These are phyloP conservation scores for Apiotrichum laibachii DNA, from an alignment of 1,284 basidiomycete species.

Conservation along the genomic window DNA sequence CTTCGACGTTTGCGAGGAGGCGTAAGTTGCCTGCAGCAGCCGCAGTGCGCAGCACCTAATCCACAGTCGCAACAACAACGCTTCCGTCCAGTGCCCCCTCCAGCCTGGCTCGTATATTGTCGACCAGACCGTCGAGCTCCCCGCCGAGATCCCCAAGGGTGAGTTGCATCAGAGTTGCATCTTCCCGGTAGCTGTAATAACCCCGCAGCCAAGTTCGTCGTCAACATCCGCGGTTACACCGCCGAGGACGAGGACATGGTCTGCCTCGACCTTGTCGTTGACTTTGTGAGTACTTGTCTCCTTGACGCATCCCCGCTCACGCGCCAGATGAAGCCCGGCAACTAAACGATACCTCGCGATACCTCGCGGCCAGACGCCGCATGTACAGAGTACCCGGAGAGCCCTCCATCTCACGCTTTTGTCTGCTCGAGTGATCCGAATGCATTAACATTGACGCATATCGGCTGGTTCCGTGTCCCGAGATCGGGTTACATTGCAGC, in stretches of 20 bases:
- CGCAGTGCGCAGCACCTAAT: background rate
- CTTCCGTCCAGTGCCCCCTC: slow-evolving; percentile 55
- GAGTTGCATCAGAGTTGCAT: slow-evolving; percentile 33
- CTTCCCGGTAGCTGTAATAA: too few relatives aligned
- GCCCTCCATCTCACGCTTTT: too few relatives aligned
- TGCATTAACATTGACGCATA: too few relatives aligned
- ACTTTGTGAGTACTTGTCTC: slow-evolving; percentile 48
- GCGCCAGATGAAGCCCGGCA: slow-evolving; percentile 4
- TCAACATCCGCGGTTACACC: slow-evolving; percentile 71
- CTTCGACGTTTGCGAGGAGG: slow-evolving; percentile 88
- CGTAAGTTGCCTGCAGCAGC: slow-evolving; percentile 59
- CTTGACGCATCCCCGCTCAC: background rate
- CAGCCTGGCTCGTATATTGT: slow-evolving; percentile 66
- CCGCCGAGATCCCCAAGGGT: slow-evolving; percentile 86
- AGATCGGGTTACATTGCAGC: too few relatives aligned
- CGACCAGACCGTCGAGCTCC: slow-evolving; percentile 73
- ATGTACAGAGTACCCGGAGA: background rate
- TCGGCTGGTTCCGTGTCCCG: too few relatives aligned
- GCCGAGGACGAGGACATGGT: slow-evolving; percentile 72
- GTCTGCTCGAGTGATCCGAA: too few relatives aligned
- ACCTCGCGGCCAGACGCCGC: background rate
- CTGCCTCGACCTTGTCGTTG: slow-evolving; percentile 74
- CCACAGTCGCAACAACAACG: slow-evolving; percentile 32
- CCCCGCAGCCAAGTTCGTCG: slow-evolving; percentile 75
- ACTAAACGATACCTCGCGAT: background rate